Base-by-base conservation (phyloP, 768 basidiomycete genomes). In the Kwoniella sp. region DNA sequence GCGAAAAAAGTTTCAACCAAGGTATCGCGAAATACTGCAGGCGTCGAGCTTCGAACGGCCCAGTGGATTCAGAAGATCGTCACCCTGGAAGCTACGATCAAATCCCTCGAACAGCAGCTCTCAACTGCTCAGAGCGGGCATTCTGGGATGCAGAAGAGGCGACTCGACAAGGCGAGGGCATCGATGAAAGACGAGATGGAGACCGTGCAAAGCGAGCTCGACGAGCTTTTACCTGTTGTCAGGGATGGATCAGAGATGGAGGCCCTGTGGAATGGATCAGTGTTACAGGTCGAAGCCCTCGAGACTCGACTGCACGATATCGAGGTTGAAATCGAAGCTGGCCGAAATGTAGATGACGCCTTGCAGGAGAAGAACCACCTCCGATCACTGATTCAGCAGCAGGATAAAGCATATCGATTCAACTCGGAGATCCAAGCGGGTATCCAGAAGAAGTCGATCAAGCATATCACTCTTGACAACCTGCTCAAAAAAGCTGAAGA, bases 1-100 rank as follows among this genome's bases (percentile, higher is more conserved):
- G 95, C 96, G 26, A 96, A 96, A 63, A 92, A 93, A 83, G 97
- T 99, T 81, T 94, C 94, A 83, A 98, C 95, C 19, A 95, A 92
- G 79, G 88, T 97, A 64, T 93, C 94, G 0, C 86, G 92, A 49
- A 98, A 99, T 77, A 89, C 95, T 29, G 88, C 95, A 73, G 93
- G 94, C 68, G 91, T 97, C 67, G 89, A 95, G 73, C 86, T 94
- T 17, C 92, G 97, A 76, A 94, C 97, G 65, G 91, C 90, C 36
- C 91, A 89, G 80, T 99, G 97, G 74, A 90, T 96, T 50, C 90
- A 83, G 40, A 89, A 93, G 80, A 88, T 97, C 63, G 85, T 86
- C 27, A 88, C 90, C 73, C 86, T 97, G 68, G 93, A 94, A 81
- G 86, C 87, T 53, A 90, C 90, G 80, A 83, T 96, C 44, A 86